Evolutionary conservation across 352 stramenopile species (phyloP).

Genomic region (Globisporangium sylvaticum): DNA sequence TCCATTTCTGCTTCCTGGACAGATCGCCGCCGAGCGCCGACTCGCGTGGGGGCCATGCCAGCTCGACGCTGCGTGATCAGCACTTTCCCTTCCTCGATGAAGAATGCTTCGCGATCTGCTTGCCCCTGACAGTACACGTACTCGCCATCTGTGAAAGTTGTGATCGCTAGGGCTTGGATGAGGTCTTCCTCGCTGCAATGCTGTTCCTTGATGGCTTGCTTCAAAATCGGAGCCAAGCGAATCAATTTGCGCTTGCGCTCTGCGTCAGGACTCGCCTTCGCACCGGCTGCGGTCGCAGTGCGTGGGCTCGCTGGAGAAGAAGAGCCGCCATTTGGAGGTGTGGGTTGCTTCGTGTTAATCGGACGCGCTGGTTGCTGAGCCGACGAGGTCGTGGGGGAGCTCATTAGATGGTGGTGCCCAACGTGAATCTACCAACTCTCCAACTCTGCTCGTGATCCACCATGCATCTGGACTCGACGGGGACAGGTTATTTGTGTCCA

Average conservation of each 20-base stretch:
- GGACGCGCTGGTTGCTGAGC: background rate
- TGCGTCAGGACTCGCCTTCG: background rate
- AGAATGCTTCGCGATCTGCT: slow-evolving; percentile 47
- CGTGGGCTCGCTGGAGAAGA: slow-evolving; percentile 7
- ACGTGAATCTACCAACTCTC: background rate
- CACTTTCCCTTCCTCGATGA: slow-evolving; percentile 72
- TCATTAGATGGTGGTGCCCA: slow-evolving; percentile 1
- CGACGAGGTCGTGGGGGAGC: background rate
- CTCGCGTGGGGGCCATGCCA: slow-evolving; percentile 6
- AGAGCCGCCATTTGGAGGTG: background rate
- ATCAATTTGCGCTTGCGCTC: slow-evolving; percentile 53
- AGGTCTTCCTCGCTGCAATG: slow-evolving; percentile 43
- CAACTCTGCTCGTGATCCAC: background rate
- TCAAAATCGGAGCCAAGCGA: slow-evolving; percentile 45
- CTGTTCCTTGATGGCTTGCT: slow-evolving; percentile 38
- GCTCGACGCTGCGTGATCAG: slow-evolving; percentile 52
- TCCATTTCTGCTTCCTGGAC: slow-evolving; percentile 46
- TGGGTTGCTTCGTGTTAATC: slow-evolving; percentile 1
- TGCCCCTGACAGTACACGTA: slow-evolving; percentile 69
- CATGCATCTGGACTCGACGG: background rate
- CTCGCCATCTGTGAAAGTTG: slow-evolving; percentile 44
- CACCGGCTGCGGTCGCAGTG: background rate
- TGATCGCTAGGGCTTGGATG: slow-evolving; percentile 27
- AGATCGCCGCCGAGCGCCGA: slow-evolving; percentile 28
- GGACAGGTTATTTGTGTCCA: background rate